These are phyloP conservation scores for Suillus spraguei DNA, from an alignment of 768 basidiomycete species.

Conservation along the genomic window DNA sequence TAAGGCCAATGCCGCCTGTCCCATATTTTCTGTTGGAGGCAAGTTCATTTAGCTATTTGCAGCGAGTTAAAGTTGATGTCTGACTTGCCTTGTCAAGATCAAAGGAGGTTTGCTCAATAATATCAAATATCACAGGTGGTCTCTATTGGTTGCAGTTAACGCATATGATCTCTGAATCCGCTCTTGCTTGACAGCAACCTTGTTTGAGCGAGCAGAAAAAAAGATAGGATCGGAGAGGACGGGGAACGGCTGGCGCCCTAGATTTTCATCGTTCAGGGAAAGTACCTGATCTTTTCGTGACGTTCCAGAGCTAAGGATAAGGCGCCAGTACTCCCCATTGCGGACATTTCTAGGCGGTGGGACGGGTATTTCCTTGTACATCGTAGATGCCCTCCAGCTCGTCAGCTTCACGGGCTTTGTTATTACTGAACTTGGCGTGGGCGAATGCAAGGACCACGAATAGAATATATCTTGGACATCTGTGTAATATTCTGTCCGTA, in stretches of 20 bases:
- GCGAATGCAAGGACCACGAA: slow-evolving; percentile 51
- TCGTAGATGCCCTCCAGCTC: slow-evolving; percentile 64
- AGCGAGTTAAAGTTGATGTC: neutral
- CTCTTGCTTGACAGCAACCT: slow-evolving; percentile 59
- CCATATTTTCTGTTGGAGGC: slow-evolving; percentile 83
- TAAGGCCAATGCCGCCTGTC: slow-evolving; percentile 88
- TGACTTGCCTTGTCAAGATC: slow-evolving; percentile 86
- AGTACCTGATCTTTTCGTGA: slow-evolving; percentile 35
- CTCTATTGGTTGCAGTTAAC: slow-evolving; percentile 28
- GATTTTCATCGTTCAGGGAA: slow-evolving; percentile 41
- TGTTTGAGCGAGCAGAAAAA: slow-evolving; percentile 37
- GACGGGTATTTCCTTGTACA: slow-evolving; percentile 77
- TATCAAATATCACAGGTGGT: slow-evolving; percentile 39
- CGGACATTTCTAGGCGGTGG: slow-evolving; percentile 57
- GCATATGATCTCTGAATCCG: slow-evolving; percentile 61
- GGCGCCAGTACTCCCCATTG: slow-evolving; percentile 63
- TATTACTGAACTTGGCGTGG: slow-evolving; percentile 23
- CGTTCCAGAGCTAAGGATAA: slow-evolving; percentile 54
- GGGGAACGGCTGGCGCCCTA: slow-evolving; percentile 55
- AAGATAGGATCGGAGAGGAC: slow-evolving; percentile 72
- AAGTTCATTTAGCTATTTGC: neutral
- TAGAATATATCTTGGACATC: slow-evolving; percentile 67
- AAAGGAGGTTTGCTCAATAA: slow-evolving; percentile 85
- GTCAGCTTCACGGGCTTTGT: slow-evolving; percentile 66
- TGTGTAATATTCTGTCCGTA: slow-evolving; percentile 75